Conservation (phyloP, 257 asterid species). For the Solanum lycopersicoides region DNA sequence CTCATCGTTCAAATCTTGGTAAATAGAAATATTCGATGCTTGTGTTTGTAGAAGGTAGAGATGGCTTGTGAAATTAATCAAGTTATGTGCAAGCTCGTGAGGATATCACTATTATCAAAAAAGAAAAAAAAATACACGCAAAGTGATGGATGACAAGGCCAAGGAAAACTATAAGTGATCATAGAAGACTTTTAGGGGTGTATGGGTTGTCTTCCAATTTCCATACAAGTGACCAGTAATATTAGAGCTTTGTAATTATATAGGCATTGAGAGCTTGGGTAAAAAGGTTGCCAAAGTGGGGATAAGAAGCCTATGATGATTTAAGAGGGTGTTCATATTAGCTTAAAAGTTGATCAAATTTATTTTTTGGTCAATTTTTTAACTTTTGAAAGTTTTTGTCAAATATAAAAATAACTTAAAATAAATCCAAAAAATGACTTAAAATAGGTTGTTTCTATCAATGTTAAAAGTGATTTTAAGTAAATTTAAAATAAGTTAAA, state of each 20-base stretch:
- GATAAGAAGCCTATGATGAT: conserved; percentile 13
- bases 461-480: too few relatives aligned
- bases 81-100: neutral
- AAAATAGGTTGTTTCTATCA: too few relatives aligned
- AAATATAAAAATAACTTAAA: too few relatives aligned
- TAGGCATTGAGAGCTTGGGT: conserved; percentile 9
- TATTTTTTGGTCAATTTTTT: too few relatives aligned
- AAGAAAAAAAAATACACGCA: neutral
- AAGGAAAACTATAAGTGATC: conserved; percentile 1
- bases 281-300: conserved; percentile 1
- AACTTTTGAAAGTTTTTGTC: too few relatives aligned
- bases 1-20: neutral
- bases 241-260: neutral
- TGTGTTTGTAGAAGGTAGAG: neutral
- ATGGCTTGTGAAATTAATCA: neutral
- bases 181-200: neutral
- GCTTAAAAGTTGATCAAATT: too few relatives aligned
- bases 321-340: neutral
- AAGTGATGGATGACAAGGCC: conserved; percentile 1
- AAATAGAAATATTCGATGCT: neutral
- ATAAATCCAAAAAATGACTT: too few relatives aligned
- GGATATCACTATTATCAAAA: neutral
- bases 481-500: too few relatives aligned
- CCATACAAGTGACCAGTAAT: neutral
- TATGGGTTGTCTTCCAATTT: conserved; percentile 13